phyloP scores from a whole-genome alignment of 768 basidiomycete species.

The Boletus rubescentipes region DNA sequence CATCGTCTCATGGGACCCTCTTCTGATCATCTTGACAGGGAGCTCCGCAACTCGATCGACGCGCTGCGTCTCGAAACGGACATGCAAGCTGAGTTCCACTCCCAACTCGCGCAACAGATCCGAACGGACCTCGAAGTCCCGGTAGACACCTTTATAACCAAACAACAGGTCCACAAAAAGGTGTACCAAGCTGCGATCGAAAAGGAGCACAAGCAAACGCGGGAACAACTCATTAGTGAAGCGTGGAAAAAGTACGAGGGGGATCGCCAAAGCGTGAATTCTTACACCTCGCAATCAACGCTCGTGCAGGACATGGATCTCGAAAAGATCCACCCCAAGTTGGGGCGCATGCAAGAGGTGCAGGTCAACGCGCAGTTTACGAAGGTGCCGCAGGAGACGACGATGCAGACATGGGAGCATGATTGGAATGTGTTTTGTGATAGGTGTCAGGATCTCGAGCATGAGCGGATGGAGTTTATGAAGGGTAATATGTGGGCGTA shows the following conservation, averaged over 20 bases:
- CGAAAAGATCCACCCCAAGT: conserved; percentile 83
- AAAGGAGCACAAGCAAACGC: conserved; percentile 86
- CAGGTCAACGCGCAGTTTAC: conserved; percentile 88
- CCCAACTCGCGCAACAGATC: conserved; percentile 71
- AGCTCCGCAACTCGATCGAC: conserved; percentile 78
- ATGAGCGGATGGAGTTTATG: conserved; percentile 90
- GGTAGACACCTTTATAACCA: conserved; percentile 55
- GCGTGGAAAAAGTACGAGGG: conserved; percentile 92
- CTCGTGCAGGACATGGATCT: conserved; percentile 92
- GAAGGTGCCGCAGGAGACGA: conserved; percentile 77
- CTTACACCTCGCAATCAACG: conserved; percentile 87
- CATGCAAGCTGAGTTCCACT: conserved; percentile 71
- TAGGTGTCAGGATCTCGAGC: conserved; percentile 92
- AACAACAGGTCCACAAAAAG: conserved; percentile 73
- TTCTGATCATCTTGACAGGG: conserved; percentile 46
- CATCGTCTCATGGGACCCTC: neutral
- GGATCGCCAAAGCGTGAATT: conserved; percentile 92
- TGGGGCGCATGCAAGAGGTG: conserved; percentile 87
- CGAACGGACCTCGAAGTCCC: conserved; percentile 73
- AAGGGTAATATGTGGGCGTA: conserved; percentile 96
- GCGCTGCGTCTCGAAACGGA: conserved; percentile 82
- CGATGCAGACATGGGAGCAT: conserved; percentile 82
- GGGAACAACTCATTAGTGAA: conserved; percentile 82
- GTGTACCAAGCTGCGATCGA: conserved; percentile 74
- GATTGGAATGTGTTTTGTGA: conserved; percentile 97